A percentile compares a stretch with the other conserved stretches of the same genome.
Evolutionary conservation across 1,284 basidiomycete genomes (phyloP).

Genomic region (Trichosporon inkin): DNA sequence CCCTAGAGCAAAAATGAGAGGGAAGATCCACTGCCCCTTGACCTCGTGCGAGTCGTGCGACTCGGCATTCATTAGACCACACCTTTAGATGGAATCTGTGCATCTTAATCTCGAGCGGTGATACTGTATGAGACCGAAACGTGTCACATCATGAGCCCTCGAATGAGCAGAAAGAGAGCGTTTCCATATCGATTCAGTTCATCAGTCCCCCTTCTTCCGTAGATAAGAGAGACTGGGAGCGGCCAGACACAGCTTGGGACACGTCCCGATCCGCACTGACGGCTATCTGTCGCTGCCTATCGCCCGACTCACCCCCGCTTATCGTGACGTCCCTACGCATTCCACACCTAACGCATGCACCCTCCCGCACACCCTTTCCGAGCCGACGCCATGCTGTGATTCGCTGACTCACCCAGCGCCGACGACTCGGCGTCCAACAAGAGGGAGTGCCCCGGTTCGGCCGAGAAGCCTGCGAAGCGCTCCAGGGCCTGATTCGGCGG

Average conservation of each 20-base stretch:
- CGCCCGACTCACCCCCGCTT: not conserved
- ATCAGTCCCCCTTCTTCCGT: too few species aligned
- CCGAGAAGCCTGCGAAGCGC: constrained; percentile 24
- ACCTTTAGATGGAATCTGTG: constrained; percentile 5
- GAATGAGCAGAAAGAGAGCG: constrained; percentile 5
- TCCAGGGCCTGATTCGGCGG: constrained; percentile 11
- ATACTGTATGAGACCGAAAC: not conserved
- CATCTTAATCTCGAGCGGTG: constrained; percentile 3
- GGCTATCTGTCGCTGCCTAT: not conserved
- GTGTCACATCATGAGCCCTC: not conserved
- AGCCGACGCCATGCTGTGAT: not conserved
- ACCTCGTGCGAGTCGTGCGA: not conserved
- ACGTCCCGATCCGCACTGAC: not conserved
- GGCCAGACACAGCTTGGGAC: too few species aligned
- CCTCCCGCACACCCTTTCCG: not conserved
- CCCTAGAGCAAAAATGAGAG: not conserved
- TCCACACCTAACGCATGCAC: not conserved
- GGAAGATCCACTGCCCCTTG: not conserved
- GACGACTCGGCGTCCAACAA: constrained; percentile 17
- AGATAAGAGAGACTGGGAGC: too few species aligned
- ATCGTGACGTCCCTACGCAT: not conserved
- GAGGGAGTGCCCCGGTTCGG: constrained; percentile 24
- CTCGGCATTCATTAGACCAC: not conserved
- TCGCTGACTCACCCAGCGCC: constrained; percentile 12
- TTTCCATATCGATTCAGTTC: not conserved